Evolutionary conservation across 208 protist genomes (phyloP), one percentile per base, ranked within the genome.

Genomic region (Leishmania amazonensis): DNA sequence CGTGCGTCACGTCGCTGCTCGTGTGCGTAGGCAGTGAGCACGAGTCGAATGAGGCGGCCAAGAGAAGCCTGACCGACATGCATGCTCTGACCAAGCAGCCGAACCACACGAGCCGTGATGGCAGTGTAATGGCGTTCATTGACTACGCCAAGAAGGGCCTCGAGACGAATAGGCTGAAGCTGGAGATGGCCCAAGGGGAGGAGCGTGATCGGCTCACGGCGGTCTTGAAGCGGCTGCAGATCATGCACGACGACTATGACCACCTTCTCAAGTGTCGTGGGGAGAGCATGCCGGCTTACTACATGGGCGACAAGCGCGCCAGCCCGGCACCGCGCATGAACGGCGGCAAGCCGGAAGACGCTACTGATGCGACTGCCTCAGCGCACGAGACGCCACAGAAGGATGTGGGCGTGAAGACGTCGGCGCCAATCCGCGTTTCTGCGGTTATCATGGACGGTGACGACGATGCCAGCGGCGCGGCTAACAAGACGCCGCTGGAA

Each of bases 51-150:
- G 80, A 68, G n/a, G n/a, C 75, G 47, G 80, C 73, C 58, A 80
- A 85, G 80, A 62, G 38, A 35, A 83, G 79, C 49, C 71, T 89
- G 31, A 79, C 77, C 7, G 75, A 83, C 57, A 72, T 93, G 28
- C 68, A 80, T 40, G 57, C 86, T 45, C 80, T 88, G 62, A 85
- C 83, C 45, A 87, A 83, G 72, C 88, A 89, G 85, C 81, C 68
- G 67, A 94, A 93, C 75, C 78, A 80, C 58, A 54, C 81, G 68
- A 85, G 84, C 57, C 89, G 91, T 71, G 85, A 80, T 58, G 89
- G 91, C 64, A 90, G 87, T 79, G 83, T 95, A 8, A 78, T 60
- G 58, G 78, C 82, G 31, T 95, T 88, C 79, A 53, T 93, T 49
- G 84, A 93, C 19, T 83, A 88, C 71, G 85, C 85, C 74, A 86